A percentile compares a stretch with the other conserved stretches of the same genome.
These are phyloP conservation scores for Tricholoma matsutake DNA, from an alignment of 768 basidiomycete species.

Conservation along the genomic window DNA sequence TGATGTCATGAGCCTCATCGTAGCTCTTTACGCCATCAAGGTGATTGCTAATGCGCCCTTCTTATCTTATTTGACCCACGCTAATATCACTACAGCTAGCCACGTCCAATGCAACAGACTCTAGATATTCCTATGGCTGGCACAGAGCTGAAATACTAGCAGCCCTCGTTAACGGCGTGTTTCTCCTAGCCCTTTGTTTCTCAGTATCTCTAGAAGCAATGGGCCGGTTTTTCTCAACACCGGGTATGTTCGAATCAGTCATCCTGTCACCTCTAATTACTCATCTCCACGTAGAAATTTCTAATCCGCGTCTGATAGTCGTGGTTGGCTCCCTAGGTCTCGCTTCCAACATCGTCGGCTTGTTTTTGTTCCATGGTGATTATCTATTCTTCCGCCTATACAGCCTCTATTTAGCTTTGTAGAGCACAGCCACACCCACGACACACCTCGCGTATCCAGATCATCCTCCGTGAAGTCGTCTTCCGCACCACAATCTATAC, in stretches of 20 bases:
- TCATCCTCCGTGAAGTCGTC: slow-evolving; percentile 35
- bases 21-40: slow-evolving; percentile 94
- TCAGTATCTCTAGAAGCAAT: slow-evolving; percentile 92
- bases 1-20: slow-evolving; percentile 93
- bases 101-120: slow-evolving; percentile 51
- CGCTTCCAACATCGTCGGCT: slow-evolving; percentile 86
- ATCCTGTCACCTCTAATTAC: neutral
- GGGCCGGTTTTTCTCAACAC: slow-evolving; percentile 81
- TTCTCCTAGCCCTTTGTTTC: slow-evolving; percentile 94
- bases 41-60: slow-evolving; percentile 28
- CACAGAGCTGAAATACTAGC: slow-evolving; percentile 96
- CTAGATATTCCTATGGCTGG: slow-evolving; percentile 97
- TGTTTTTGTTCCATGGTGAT: slow-evolving; percentile 94
- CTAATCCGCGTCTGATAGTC: slow-evolving; percentile 84
- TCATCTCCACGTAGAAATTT: slow-evolving; percentile 58
- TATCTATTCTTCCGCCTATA: neutral
- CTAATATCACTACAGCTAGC: slow-evolving; percentile 50
- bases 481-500: slow-evolving; percentile 18
- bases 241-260: slow-evolving; percentile 43
- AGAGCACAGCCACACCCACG: slow-evolving; percentile 72
- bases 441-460: slow-evolving; percentile 42
- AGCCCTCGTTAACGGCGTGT: slow-evolving; percentile 94
- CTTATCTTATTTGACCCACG: slow-evolving; percentile 1
- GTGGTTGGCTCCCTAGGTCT: slow-evolving; percentile 88
- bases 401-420: slow-evolving; percentile 8